Evolutionary conservation across 164 flowering plant species (phyloP).

Genomic region (Aristolochia contorta): DNA sequence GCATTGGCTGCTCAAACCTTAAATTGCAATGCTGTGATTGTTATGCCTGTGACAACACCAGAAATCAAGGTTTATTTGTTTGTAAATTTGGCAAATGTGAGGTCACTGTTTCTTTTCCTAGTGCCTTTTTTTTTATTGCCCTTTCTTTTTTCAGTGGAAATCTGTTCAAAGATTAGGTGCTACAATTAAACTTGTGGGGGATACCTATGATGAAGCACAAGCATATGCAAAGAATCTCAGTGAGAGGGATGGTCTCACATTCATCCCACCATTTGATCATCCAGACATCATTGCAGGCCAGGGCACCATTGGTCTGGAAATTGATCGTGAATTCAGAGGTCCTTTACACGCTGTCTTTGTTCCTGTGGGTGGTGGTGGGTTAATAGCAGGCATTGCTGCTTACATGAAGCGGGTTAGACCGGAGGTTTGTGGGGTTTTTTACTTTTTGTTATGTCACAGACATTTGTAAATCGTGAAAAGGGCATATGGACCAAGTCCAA

Average conservation of each 20-base stretch:
- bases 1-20: conserved; percentile 84
- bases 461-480: too few relatives aligned
- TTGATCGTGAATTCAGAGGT: conserved; percentile 57
- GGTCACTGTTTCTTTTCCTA: neutral
- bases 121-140: neutral
- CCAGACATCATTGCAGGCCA: conserved; percentile 89
- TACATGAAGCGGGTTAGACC: conserved; percentile 85
- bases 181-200: conserved; percentile 80
- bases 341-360: conserved; percentile 91
- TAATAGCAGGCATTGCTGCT: conserved; percentile 97
- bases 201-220: conserved; percentile 96
- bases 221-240: conserved; percentile 69
- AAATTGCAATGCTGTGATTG: conserved; percentile 83
- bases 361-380: conserved; percentile 97
- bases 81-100: neutral
- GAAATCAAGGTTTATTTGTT: conserved; percentile 71
- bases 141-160: conserved; percentile 50
- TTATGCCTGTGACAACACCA: conserved; percentile 97
- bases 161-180: conserved; percentile 90
- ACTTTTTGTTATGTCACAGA: neutral
- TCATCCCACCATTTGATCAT: conserved; percentile 94
- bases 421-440: conserved; percentile 33
- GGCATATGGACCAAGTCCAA: too few relatives aligned
- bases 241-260: conserved; percentile 65
- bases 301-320: conserved; percentile 98